Percentiles rank a stretch among this genome's conserved stretches.
Conservation (phyloP, 208 protist species). For the Wallacemonas sp. region DNA sequence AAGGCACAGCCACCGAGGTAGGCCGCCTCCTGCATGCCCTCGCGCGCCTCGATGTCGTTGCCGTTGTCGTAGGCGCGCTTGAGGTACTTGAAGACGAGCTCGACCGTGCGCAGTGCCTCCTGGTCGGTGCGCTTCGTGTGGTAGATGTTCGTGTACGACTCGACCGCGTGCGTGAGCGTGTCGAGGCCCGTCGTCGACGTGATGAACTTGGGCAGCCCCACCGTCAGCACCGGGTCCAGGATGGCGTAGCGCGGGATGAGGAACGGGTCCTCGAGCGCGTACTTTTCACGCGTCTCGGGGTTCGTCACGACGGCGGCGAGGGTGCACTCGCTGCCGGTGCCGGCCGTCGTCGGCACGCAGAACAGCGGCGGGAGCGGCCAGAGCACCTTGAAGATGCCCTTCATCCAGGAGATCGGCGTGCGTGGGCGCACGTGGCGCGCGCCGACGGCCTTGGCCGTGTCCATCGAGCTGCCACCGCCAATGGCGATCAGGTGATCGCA, state of each 20-base stretch:
- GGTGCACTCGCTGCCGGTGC: constrained; percentile 89
- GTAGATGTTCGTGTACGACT: constrained; percentile 67
- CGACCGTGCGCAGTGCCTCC: constrained; percentile 41
- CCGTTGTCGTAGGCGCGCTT: constrained; percentile 46
- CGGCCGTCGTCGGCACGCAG: constrained; percentile 83
- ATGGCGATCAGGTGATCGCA: constrained; percentile 76
- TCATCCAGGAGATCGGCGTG: constrained; percentile 47
- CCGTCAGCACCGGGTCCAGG: constrained; percentile 74
- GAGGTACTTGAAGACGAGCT: constrained; percentile 61
- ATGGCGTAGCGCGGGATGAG: constrained; percentile 72
- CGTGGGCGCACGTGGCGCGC: constrained; percentile 50
- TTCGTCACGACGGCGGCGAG: constrained; percentile 75
- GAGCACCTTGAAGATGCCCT: constrained; percentile 45
- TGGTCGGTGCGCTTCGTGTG: constrained; percentile 47
- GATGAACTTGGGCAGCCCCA: constrained; percentile 68
- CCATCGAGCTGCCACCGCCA: constrained; percentile 86
- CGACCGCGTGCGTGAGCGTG: constrained; percentile 80
- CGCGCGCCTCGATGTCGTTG: constrained; percentile 47
- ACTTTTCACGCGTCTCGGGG: constrained; percentile 49
- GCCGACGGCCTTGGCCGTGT: constrained; percentile 82
- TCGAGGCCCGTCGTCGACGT: constrained; percentile 87
- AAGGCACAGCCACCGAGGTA: constrained; percentile 86
- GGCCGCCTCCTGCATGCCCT: constrained; percentile 73
- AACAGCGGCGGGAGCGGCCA: constrained; percentile 52
- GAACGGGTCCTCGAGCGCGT: constrained; percentile 58